Percentiles rank a stretch among this genome's conserved stretches.
phyloP scores from a whole-genome alignment of 2,329 filamentous ascomycete genomes.

The Colletotrichum siamense region DNA sequence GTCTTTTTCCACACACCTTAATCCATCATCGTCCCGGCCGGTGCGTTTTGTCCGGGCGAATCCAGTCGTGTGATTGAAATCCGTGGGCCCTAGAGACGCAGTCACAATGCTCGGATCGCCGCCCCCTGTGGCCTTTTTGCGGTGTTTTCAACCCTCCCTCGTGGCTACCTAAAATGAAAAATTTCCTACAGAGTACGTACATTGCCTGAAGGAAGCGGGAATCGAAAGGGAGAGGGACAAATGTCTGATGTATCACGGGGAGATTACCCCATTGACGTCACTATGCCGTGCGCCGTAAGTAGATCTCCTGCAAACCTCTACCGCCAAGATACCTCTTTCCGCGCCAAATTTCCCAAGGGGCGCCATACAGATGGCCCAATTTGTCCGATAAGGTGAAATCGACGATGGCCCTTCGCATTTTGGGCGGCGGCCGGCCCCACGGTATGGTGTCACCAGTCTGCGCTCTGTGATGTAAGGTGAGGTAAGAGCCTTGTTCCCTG shows the following conservation, averaged over 20 bases:
- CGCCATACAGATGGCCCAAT: background rate
- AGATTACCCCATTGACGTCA: slow-evolving; percentile 18
- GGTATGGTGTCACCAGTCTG: slow-evolving; percentile 9
- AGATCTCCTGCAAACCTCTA: slow-evolving; percentile 6
- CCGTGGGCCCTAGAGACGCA: background rate
- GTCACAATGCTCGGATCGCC: background rate
- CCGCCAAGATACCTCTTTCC: background rate
- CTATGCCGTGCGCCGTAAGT: slow-evolving; percentile 11
- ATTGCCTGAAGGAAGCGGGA: background rate
- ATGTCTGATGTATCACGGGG: slow-evolving; percentile 15
- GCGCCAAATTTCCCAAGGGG: background rate
- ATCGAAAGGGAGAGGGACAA: background rate
- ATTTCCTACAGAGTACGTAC: background rate
- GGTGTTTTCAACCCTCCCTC: background rate
- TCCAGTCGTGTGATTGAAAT: background rate
- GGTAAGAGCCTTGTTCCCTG: background rate
- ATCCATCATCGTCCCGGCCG: background rate
- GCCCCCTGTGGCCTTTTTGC: background rate
- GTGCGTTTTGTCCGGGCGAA: background rate
- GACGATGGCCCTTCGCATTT: background rate
- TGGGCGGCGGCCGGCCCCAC: background rate
- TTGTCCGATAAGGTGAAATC: background rate
- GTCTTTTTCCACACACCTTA: background rate
- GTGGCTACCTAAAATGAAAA: background rate
- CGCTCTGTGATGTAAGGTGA: slow-evolving; percentile 16